A percentile compares a stretch with the other conserved stretches of the same genome.
These are phyloP conservation scores for Kwoniella mangroviensis DNA, from an alignment of 768 basidiomycete genomes.

Conservation along the genomic window DNA sequence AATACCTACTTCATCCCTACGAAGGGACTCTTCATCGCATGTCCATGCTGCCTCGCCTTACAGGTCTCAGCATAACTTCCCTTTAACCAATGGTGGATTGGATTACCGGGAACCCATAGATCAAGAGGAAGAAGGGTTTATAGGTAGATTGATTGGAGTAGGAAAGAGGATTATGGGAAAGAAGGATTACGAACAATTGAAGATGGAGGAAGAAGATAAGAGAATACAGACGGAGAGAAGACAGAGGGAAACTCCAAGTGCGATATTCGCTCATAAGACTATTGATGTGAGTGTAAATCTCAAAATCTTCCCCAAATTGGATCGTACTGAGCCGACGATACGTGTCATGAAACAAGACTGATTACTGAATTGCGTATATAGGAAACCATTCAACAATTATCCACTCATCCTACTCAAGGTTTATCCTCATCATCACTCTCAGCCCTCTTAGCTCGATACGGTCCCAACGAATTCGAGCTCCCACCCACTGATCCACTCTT, in stretches of 20 bases:
- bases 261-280: slow-evolving; percentile 49
- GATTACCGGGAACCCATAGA: slow-evolving; percentile 3
- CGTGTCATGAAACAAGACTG: not conserved
- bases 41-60: slow-evolving; percentile 12
- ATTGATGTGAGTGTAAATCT: slow-evolving; percentile 46
- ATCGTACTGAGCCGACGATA: not conserved
- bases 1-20: not conserved
- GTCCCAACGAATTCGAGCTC: slow-evolving; percentile 94
- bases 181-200: slow-evolving; percentile 36
- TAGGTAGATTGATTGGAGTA: slow-evolving; percentile 25
- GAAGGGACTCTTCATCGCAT: slow-evolving; percentile 16
- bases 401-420: slow-evolving; percentile 68
- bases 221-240: slow-evolving; percentile 26
- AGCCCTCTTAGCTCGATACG: slow-evolving; percentile 69
- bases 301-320: not conserved
- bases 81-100: slow-evolving; percentile 8
- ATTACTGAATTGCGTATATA: slow-evolving; percentile 47
- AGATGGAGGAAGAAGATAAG: slow-evolving; percentile 31
- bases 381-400: slow-evolving; percentile 76
- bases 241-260: slow-evolving; percentile 53
- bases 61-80: slow-evolving; percentile 15
- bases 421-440: slow-evolving; percentile 69
- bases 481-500: slow-evolving; percentile 75
- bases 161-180: slow-evolving; percentile 34
- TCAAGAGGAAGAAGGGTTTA: slow-evolving; percentile 13